A percentile compares a stretch with the other conserved stretches of the same genome.
Conservation (phyloP, 2,329 filamentous ascomycete species). For the Ophiostoma montium region DNA sequence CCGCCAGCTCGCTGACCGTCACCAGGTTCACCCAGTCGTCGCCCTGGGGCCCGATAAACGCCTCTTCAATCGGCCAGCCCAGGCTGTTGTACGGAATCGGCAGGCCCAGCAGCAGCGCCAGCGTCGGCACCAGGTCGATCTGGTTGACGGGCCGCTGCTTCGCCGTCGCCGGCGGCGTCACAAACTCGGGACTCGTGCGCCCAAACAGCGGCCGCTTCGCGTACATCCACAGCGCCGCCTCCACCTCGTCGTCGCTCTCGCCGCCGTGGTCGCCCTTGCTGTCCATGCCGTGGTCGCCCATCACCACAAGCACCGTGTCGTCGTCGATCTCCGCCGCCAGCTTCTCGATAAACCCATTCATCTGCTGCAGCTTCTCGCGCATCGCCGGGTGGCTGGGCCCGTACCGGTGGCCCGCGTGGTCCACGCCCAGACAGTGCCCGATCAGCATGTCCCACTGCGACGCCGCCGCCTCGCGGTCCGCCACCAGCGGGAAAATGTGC, state of each 20-base stretch:
- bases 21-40: slow-evolving; percentile 66
- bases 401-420: slow-evolving; percentile 93
- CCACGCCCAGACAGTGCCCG: slow-evolving; percentile 86
- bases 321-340: slow-evolving; percentile 65
- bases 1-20: slow-evolving; percentile 58
- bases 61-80: slow-evolving; percentile 84
- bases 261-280: slow-evolving; percentile 95
- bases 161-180: slow-evolving; percentile 50
- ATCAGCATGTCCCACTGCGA: slow-evolving; percentile 88
- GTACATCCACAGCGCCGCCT: slow-evolving; percentile 97
- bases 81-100: slow-evolving; percentile 96
- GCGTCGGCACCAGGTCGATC: slow-evolving; percentile 88
- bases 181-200: slow-evolving; percentile 47
- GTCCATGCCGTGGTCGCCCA: slow-evolving; percentile 99
- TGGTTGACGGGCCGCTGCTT: slow-evolving; percentile 66
- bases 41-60: slow-evolving; percentile 60
- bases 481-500: slow-evolving; percentile 73
- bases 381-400: slow-evolving; percentile 88
- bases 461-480: slow-evolving; percentile 29
- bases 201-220: slow-evolving; percentile 80
- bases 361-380: slow-evolving; percentile 79
- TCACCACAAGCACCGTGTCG: slow-evolving; percentile 76
- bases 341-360: slow-evolving; percentile 66
- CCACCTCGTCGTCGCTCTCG: slow-evolving; percentile 89
- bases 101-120: slow-evolving; percentile 75